Conservation (phyloP, 208 protist genomes). For the Trypanosoma rangeli region DNA sequence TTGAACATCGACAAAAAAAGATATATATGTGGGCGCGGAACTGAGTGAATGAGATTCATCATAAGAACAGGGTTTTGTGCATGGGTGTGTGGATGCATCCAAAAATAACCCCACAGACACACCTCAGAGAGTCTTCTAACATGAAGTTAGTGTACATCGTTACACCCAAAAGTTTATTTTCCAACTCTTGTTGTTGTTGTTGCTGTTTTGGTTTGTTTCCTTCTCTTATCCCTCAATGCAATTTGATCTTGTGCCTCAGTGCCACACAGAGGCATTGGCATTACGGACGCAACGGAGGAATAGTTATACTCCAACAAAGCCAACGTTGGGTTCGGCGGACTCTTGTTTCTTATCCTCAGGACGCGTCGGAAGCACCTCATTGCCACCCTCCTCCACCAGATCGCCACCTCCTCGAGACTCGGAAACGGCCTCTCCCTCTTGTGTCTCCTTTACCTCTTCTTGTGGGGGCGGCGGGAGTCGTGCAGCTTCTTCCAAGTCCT, state of each 20-base stretch:
- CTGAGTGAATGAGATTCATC: not conserved
- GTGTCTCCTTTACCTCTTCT: conserved; percentile 1
- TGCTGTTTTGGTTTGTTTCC: not conserved
- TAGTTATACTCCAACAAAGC: conserved; percentile 14
- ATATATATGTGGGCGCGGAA: not conserved
- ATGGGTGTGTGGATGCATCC: no score
- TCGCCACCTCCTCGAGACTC: conserved; percentile 17
- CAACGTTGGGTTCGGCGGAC: conserved; percentile 11
- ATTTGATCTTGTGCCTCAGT: not conserved
- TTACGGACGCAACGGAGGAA: not conserved
- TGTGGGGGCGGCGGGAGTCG: conserved; percentile 9
- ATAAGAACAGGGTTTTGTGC: not conserved
- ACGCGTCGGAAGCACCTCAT: not conserved
- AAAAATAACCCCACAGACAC: not conserved
- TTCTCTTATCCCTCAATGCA: not conserved
- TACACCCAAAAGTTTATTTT: not conserved
- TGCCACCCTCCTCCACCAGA: not conserved
- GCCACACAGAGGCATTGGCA: not conserved
- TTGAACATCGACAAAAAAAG: not conserved
- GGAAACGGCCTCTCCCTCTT: conserved; percentile 6
- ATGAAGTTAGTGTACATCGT: conserved; percentile 2
- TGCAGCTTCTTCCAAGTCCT: conserved; percentile 75
- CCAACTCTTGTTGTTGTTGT: not conserved
- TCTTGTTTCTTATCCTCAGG: not conserved
- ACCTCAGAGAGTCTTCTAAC: not conserved